Conservation (phyloP, 176 grass and related monocot genomes). For the Avena atlantica region DNA sequence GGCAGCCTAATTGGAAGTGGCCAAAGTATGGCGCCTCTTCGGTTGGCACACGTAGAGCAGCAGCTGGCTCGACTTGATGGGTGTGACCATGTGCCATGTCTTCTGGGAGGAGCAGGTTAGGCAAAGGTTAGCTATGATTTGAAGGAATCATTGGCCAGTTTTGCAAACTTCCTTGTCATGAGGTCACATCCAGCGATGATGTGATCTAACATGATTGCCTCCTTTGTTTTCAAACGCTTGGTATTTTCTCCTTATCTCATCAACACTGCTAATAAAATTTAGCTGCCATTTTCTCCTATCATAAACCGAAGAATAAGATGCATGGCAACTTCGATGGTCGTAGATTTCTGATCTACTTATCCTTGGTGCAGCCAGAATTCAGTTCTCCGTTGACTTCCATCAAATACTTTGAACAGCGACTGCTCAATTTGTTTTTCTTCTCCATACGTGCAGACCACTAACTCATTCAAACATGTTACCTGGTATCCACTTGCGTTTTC, state of each 20-base stretch:
- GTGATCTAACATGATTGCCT: conserved; percentile 1
- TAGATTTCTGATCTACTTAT: neutral
- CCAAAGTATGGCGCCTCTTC: neutral
- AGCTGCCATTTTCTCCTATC: neutral
- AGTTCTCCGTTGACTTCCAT: neutral
- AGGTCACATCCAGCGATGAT: neutral
- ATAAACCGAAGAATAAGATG: neutral
- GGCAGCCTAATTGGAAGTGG: neutral
- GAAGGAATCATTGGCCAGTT: conserved; percentile 26
- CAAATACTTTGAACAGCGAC: neutral
- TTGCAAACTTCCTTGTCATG: neutral
- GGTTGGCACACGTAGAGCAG: neutral
- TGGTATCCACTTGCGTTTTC: neutral
- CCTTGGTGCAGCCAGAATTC: neutral
- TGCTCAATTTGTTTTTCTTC: neutral
- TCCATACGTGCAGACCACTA: conserved; percentile 17
- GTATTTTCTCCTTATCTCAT: neutral
- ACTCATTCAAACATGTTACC: neutral
- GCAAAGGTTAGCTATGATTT: neutral
- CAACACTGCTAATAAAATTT: neutral
- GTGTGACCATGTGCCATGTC: conserved; percentile 21
- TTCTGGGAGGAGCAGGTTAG: neutral
- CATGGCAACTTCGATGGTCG: neutral
- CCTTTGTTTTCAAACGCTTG: neutral
- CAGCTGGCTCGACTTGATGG: conserved; percentile 12